Evolutionary conservation across 179 eudicot species (phyloP), one percentile per base, ranked within the genome.

Genomic region (Patellifolia procumbens): DNA sequence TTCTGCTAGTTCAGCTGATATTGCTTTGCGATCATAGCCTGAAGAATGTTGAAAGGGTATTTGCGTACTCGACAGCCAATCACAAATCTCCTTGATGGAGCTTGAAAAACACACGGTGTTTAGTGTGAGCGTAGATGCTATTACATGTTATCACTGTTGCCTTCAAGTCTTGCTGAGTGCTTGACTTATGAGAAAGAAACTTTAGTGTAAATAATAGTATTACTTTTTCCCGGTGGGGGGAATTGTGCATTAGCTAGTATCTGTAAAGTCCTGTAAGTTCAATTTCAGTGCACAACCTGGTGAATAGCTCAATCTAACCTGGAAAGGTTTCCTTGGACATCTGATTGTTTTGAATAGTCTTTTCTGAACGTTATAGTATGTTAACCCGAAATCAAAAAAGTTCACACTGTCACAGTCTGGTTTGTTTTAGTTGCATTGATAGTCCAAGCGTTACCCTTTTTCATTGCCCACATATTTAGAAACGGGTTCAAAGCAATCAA

Each of bases 1-100:
- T 29, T 88, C 93, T 72, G 84, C 86, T 29, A 90, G 92, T 76
- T 88, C 97, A 31, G 73, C 58, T 70, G 73, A 70, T 70, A 17
- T 32, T 70, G 73, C 59, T 31, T 34, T 12, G 51, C 70, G 9
- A 46, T 51, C 31, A 39, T 70, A 26, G 32, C 13, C 55, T 42
- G 22, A 68, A 43, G 22, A 7, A 48, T 45, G 53, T 68, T 29
- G 29, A 24, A 24, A 2, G 15, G 32, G 4, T 13, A 28, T 3
- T 24, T 4, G 19, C 13, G 8, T 26, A 26, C 63, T 13, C 63
- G 28, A 34, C 34, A 59, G 63, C 34, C 3, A 17, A 28, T 26
- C 34, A 16, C 1, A 7, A 26, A 28, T 58, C 34, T 13, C 34
- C 63, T 59, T 16, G 9, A n/a, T 22, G 1, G 58, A n/a, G 9